Evolutionary conservation across 1,139 yeast genomes (phyloP), one percentile per base, ranked within the genome.

Genomic region (Maudiozyma humilis): DNA sequence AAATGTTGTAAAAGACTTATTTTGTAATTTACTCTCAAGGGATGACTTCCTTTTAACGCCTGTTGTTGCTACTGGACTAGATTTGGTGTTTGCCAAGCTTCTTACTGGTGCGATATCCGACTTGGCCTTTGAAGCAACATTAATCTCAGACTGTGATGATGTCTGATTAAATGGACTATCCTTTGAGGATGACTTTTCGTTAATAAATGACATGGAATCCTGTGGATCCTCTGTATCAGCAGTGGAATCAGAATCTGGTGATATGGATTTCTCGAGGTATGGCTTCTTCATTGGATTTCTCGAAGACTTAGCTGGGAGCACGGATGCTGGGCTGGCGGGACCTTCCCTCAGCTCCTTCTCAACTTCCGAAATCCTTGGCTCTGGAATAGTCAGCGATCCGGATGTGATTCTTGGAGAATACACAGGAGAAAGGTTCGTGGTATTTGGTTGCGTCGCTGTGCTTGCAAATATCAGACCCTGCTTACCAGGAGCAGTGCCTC

Each of bases 361-460:
- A 13, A 67, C 62, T 43, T 67, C 71, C 16, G 65, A 57, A 43
- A 67, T 54, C 47, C 60, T 65, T 19, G 71, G 70, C 47, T 67
- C 71, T 2, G 71, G 72, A 14, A 65, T 67, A 15, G 64, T 55
- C 20, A 82, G 64, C 85, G 79, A 81, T 1, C 88, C 88, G 0
- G 85, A 79, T 1, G 84, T 78, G 38, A 80, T 78, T 55, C 86
- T 69, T 23, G 62, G 51, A 7, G 56, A 47, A 13, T 53, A 44
- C 3, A 43, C 36, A 7, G 50, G 37, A 37, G 45, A 32, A 10
- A 17, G 2, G 16, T 27, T 35, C 8, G 23, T 41, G 7, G 13
- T n/a, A 3, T 40, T 14, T 46, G 44, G 36, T 39, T 40, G 34
- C 40, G 40, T 5, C 42, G 40, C 7, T 10, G 45, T 35, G 16